These are phyloP conservation scores for Dactylellina leptospora DNA, from an alignment of 2,329 filamentous ascomycete genomes.

Conservation along the genomic window DNA sequence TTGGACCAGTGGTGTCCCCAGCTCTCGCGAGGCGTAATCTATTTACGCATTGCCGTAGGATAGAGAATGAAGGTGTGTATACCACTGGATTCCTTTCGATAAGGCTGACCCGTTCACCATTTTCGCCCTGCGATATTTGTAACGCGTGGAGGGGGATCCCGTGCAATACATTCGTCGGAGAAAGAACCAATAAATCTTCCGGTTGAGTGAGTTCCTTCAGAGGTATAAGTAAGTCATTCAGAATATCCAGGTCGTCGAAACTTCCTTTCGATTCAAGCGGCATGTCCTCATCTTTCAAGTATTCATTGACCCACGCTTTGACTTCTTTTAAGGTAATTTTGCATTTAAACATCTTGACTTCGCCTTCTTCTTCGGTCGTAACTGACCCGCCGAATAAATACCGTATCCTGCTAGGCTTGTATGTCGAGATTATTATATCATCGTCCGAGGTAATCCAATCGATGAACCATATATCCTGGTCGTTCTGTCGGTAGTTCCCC, in stretches of 20 bases:
- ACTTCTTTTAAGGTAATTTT: conserved; percentile 2
- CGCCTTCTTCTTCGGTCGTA: conserved; percentile 13
- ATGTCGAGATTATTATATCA: conserved; percentile 43
- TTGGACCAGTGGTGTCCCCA: background rate
- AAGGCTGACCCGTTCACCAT: conserved; percentile 16
- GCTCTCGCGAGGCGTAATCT: conserved; percentile 18
- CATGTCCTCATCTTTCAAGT: conserved; percentile 26
- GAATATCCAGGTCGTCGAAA: conserved; percentile 31
- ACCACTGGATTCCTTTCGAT: conserved; percentile 46
- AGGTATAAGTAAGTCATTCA: conserved; percentile 24
- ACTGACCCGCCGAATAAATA: background rate
- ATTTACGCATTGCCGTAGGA: conserved; percentile 45
- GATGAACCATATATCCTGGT: conserved; percentile 39
- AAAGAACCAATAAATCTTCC: conserved; percentile 39
- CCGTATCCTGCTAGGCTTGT: conserved; percentile 23
- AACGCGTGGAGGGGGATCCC: conserved; percentile 40
- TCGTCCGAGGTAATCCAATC: conserved; percentile 39
- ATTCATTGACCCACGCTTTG: conserved; percentile 23
- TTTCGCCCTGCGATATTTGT: conserved; percentile 8
- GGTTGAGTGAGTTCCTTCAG: conserved; percentile 23
- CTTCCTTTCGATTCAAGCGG: conserved; percentile 24
- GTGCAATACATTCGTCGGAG: conserved; percentile 32
- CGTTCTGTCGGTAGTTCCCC: conserved; percentile 23
- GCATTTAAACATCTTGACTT: conserved; percentile 27
- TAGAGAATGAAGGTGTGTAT: conserved; percentile 45